Conservation (phyloP, 352 stramenopile species). For the Aphanomyces cochlioides region DNA sequence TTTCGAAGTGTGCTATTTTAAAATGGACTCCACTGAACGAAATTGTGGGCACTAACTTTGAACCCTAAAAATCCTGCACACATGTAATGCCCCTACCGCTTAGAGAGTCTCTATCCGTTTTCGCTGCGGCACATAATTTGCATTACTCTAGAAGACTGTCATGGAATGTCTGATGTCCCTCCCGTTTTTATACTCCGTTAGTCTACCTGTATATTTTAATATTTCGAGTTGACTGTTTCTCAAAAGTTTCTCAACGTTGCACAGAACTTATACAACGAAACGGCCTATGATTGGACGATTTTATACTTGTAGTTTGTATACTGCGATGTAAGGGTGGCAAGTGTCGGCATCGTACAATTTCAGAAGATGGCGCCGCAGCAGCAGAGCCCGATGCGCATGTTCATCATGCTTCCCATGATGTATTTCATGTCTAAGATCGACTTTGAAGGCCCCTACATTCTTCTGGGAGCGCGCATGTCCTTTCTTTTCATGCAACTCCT, state of each 20-base stretch:
- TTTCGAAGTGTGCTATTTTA: too few relatives aligned
- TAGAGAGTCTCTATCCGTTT: too few relatives aligned
- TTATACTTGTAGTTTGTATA: constrained; percentile 19
- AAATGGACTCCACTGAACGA: too few relatives aligned
- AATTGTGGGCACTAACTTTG: too few relatives aligned
- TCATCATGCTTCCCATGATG: constrained; percentile 81
- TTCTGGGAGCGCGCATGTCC: constrained; percentile 56
- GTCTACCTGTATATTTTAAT: neutral
- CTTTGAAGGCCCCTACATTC: constrained; percentile 68
- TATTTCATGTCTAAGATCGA: constrained; percentile 84
- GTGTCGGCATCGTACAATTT: constrained; percentile 19
- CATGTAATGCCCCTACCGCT: too few relatives aligned
- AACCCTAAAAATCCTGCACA: too few relatives aligned
- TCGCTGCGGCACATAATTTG: too few relatives aligned
- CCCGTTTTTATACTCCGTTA: too few relatives aligned
- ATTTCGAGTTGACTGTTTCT: neutral
- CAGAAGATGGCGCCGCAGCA: constrained; percentile 44
- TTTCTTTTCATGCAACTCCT: constrained; percentile 61
- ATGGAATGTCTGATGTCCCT: too few relatives aligned
- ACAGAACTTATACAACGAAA: constrained; percentile 2
- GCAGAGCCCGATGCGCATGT: constrained; percentile 75
- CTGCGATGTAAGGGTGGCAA: neutral
- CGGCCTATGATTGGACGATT: constrained; percentile 9
- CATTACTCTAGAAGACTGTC: too few relatives aligned
- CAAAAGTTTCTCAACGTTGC: neutral